phyloP scores from a whole-genome alignment of 2,329 filamentous ascomycete genomes.

The Talaromyces sp. region DNA sequence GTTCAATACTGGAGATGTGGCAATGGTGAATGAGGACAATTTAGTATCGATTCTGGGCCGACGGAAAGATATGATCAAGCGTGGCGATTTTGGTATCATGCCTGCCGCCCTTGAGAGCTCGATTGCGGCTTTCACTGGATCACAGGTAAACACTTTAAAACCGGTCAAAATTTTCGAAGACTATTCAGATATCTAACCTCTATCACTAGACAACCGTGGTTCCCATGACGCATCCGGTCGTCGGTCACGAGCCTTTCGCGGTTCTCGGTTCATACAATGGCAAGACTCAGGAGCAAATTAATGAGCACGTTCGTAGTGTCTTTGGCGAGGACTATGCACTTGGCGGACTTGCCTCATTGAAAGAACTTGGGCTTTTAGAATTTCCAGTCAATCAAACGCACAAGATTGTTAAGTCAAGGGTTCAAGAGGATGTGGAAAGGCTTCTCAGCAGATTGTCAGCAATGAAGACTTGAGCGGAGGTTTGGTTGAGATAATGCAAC shows the following conservation, averaged over 20 bases:
- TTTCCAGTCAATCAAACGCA: slow-evolving; percentile 2
- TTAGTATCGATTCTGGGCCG: neutral
- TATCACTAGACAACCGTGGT: neutral
- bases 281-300: neutral
- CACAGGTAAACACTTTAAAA: neutral
- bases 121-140: neutral
- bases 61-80: slow-evolving; percentile 1
- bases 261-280: neutral
- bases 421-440: neutral
- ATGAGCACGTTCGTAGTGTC: neutral
- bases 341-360: neutral
- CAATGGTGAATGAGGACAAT: neutral
- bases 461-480: neutral
- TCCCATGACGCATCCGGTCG: neutral
- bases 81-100: slow-evolving; percentile 3
- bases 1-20: slow-evolving; percentile 2
- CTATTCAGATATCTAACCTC: neutral
- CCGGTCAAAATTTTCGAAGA: neutral
- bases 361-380: neutral
- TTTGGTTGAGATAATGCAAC: neutral
- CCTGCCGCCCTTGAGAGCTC: neutral
- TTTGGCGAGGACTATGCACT: neutral
- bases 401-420: neutral
- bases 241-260: neutral
- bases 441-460: neutral